phyloP scores from a whole-genome alignment of 148 eudicot genomes.

The Heliamphora exappendiculata region DNA sequence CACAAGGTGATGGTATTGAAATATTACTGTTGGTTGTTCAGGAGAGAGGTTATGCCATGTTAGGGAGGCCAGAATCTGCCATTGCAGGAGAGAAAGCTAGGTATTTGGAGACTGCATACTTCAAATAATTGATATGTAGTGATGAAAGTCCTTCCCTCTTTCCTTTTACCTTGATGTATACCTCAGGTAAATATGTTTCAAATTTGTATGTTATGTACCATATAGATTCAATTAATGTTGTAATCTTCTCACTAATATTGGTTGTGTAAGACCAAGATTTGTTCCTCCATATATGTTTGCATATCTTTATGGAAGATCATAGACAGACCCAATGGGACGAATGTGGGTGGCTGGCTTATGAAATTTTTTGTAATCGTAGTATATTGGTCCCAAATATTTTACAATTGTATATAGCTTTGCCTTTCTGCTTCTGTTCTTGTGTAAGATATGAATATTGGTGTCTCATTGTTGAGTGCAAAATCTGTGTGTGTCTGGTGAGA shows the following conservation, averaged over 20 bases:
- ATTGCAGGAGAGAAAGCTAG: conserved; percentile 44
- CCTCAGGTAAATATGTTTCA: neutral
- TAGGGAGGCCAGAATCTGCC: conserved; percentile 53
- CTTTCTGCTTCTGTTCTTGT: no score
- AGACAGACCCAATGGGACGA: no score
- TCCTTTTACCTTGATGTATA: neutral
- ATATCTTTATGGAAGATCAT: neutral
- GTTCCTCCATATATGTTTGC: no score
- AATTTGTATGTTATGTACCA: neutral
- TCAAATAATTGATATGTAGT: conserved; percentile 6
- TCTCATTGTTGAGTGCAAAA: no score
- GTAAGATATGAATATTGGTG: no score
- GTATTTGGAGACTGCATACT: conserved; percentile 48
- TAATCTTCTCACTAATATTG: neutral
- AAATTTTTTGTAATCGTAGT: no score
- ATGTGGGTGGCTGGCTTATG: no score
- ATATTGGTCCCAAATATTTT: no score
- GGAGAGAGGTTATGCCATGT: conserved; percentile 56
- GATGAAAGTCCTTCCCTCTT: neutral
- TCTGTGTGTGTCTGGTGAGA: no score
- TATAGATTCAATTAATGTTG: neutral
- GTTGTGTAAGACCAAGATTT: neutral
- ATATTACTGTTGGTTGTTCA: conserved; percentile 14
- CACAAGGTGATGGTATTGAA: no score
- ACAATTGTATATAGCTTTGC: no score